Percentiles rank a stretch among this genome's conserved stretches.
These are phyloP conservation scores for Colletotrichum nymphaeae DNA, from an alignment of 2,329 filamentous ascomycete genomes.

Conservation along the genomic window DNA sequence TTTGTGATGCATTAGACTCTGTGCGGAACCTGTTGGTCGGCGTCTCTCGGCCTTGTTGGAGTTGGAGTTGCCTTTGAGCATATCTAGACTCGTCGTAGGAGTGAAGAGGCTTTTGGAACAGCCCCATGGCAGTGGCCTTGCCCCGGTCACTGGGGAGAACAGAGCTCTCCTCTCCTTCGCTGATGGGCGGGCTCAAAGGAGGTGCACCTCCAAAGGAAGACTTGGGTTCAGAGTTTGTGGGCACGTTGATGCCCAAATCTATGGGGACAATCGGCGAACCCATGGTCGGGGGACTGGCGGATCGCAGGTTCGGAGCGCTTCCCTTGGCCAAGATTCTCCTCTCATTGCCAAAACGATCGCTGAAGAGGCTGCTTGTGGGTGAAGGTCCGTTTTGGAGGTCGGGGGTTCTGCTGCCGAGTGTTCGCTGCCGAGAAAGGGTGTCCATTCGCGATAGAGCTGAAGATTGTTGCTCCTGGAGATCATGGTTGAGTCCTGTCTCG, in stretches of 20 bases:
- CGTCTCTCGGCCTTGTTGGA: slow-evolving; percentile 80
- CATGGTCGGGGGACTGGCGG: slow-evolving; percentile 60
- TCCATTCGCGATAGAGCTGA: slow-evolving; percentile 84
- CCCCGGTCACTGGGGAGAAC: slow-evolving; percentile 79
- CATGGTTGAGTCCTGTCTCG: slow-evolving; percentile 83
- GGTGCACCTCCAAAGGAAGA: slow-evolving; percentile 47
- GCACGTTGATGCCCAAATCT: slow-evolving; percentile 35
- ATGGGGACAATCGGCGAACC: slow-evolving; percentile 50
- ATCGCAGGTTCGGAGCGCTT: slow-evolving; percentile 77
- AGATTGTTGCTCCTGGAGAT: slow-evolving; percentile 83
- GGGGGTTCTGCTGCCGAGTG: slow-evolving; percentile 61
- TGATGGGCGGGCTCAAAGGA: slow-evolving; percentile 68
- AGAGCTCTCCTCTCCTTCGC: slow-evolving; percentile 76
- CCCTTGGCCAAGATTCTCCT: slow-evolving; percentile 62
- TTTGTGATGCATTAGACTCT: slow-evolving; percentile 56
- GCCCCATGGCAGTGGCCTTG: slow-evolving; percentile 78
- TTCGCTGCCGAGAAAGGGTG: slow-evolving; percentile 75
- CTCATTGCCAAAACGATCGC: slow-evolving; percentile 57
- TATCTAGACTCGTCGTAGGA: slow-evolving; percentile 89
- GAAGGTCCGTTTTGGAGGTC: slow-evolving; percentile 60
- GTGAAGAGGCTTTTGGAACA: slow-evolving; percentile 76
- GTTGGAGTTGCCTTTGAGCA: slow-evolving; percentile 81
- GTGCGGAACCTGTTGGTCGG: slow-evolving; percentile 60
- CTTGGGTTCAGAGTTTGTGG: slow-evolving; percentile 42
- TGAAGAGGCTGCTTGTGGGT: slow-evolving; percentile 54